A percentile compares a stretch with the other conserved stretches of the same genome.
Evolutionary conservation across 2,329 filamentous ascomycete species (phyloP).

Genomic region (Allantophomopsis lycopodina): DNA sequence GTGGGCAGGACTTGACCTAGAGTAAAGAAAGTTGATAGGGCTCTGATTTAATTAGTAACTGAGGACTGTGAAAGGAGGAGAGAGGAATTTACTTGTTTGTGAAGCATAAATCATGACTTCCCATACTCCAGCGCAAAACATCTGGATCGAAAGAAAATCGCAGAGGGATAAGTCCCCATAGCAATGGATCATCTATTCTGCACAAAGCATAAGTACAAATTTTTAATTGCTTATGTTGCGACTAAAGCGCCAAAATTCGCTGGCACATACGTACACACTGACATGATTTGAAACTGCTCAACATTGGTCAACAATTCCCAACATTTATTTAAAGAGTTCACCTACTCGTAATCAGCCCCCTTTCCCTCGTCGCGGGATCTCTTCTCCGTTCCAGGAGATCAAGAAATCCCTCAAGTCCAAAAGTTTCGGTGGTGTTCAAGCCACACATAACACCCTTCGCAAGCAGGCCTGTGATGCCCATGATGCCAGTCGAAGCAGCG

Average conservation of each 20-base stretch:
- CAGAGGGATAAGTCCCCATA: conserved; percentile 81
- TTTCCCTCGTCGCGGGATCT: conserved; percentile 49
- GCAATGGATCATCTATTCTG: conserved; percentile 84
- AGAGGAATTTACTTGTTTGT: conserved; percentile 52
- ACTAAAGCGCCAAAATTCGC: no score
- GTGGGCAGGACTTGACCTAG: conserved; percentile 84
- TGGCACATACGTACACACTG: conserved; percentile 56
- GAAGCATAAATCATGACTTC: conserved; percentile 93
- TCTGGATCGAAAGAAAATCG: conserved; percentile 56
- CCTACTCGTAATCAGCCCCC: conserved; percentile 73
- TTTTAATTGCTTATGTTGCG: no score
- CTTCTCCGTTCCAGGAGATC: conserved; percentile 60
- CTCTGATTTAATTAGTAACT: conserved; percentile 27
- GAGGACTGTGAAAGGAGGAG: no score
- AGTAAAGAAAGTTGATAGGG: conserved; percentile 67
- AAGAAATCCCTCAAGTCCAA: conserved; percentile 65
- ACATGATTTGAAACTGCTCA: conserved; percentile 73
- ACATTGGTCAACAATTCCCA: conserved; percentile 1
- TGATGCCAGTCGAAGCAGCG: conserved; percentile 55
- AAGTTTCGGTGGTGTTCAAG: conserved; percentile 61
- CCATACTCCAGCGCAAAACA: conserved; percentile 79
- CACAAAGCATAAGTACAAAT: conserved; percentile 3
- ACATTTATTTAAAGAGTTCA: not conserved
- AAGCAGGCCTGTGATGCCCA: conserved; percentile 58
- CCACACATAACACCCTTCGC: conserved; percentile 64